Percentiles rank a stretch among this genome's conserved stretches.
These are phyloP conservation scores for Pythium plurisporium DNA, from an alignment of 352 stramenopile species.

Conservation along the genomic window DNA sequence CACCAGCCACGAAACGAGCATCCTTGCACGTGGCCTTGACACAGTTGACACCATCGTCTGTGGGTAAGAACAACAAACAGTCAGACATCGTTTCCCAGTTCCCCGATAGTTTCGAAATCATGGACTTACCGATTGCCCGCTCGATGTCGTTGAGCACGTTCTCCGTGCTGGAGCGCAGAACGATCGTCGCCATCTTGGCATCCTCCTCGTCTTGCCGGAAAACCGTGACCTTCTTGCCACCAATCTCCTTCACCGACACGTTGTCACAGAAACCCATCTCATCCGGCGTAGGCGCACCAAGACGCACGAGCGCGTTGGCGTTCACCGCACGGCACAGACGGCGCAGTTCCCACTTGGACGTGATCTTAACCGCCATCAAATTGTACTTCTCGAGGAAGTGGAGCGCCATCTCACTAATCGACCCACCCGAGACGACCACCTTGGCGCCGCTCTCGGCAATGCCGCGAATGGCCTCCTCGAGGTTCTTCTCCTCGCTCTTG, in stretches of 20 bases:
- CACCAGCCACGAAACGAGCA: slow-evolving; percentile 92
- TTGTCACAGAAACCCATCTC: slow-evolving; percentile 97
- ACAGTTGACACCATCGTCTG: slow-evolving; percentile 97
- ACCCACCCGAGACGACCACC: slow-evolving; percentile 95
- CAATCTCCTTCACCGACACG: slow-evolving; percentile 94
- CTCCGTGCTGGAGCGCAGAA: slow-evolving; percentile 92
- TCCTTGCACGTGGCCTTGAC: slow-evolving; percentile 95
- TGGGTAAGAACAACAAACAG: not conserved
- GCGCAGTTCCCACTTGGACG: slow-evolving; percentile 98
- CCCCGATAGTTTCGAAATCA: too few relatives aligned
- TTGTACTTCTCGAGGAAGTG: slow-evolving; percentile 99
- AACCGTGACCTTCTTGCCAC: slow-evolving; percentile 94
- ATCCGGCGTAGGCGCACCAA: slow-evolving; percentile 95
- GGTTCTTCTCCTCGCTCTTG: slow-evolving; percentile 97
- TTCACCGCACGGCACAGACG: slow-evolving; percentile 96
- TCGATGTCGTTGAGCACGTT: slow-evolving; percentile 98
- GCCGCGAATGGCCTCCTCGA: slow-evolving; percentile 96
- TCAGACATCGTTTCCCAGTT: not conserved
- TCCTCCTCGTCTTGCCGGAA: slow-evolving; percentile 94
- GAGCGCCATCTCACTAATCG: slow-evolving; percentile 98
- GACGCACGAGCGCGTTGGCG: slow-evolving; percentile 95
- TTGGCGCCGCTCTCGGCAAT: slow-evolving; percentile 96
- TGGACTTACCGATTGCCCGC: slow-evolving; percentile 89
- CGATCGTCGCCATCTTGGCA: slow-evolving; percentile 95
- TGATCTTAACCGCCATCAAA: slow-evolving; percentile 96